phyloP scores from a whole-genome alignment of 805 yeast species.

The Candida parachauliodes region DNA sequence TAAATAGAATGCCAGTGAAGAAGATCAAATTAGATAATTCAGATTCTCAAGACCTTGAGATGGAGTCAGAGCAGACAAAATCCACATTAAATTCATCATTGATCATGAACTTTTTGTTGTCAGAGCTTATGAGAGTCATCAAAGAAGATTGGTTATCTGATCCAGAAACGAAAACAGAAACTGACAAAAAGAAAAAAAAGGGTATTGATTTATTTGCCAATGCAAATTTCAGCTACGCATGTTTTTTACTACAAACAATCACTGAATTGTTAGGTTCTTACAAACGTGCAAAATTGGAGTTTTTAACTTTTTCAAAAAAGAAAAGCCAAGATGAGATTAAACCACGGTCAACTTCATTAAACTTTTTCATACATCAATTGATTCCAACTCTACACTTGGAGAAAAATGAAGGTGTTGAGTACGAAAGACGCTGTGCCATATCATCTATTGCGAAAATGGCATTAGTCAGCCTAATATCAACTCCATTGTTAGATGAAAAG shows the following conservation, averaged over 20 bases:
- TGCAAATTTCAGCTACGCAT: conserved; percentile 58
- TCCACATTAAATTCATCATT: conserved; percentile 39
- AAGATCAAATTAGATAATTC: conserved; percentile 9
- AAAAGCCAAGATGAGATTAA: conserved; percentile 39
- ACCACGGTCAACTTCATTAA: conserved; percentile 75
- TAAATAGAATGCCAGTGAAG: conserved; percentile 20
- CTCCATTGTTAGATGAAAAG: conserved; percentile 49
- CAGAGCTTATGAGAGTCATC: conserved; percentile 55
- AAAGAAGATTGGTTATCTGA: conserved; percentile 35
- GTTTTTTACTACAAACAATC: conserved; percentile 63
- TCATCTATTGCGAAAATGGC: conserved; percentile 61
- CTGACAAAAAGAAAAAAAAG: conserved; percentile 19
- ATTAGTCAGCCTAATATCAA: conserved; percentile 60
- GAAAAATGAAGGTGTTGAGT: conserved; percentile 34
- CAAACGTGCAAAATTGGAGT: conserved; percentile 76
- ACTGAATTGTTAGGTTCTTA: conserved; percentile 76
- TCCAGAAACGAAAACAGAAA: conserved; percentile 16
- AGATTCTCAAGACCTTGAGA: conserved; percentile 21
- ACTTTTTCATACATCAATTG: conserved; percentile 72
- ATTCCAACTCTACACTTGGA: conserved; percentile 51
- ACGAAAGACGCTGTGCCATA: conserved; percentile 51
- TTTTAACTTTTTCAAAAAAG: conserved; percentile 72
- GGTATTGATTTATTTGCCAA: conserved; percentile 42
- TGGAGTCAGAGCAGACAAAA: conserved; percentile 19
- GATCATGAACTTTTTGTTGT: conserved; percentile 57